These are phyloP conservation scores for Tricharina praecox DNA, from an alignment of 495 filamentous ascomycete genomes.

Conservation along the genomic window DNA sequence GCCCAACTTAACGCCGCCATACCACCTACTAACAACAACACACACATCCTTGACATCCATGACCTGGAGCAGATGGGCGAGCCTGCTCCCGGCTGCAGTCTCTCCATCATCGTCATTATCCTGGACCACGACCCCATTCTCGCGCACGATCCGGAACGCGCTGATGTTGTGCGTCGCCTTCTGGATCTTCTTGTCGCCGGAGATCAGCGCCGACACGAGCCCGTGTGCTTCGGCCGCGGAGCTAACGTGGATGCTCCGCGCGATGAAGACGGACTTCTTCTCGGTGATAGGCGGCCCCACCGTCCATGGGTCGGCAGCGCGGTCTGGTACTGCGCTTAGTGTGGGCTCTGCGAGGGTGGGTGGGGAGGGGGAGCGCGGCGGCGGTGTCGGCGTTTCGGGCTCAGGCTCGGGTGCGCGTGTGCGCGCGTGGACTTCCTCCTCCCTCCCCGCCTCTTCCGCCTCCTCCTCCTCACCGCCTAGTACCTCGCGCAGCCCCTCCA, in stretches of 20 bases:
- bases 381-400: conserved; percentile 5
- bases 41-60: conserved; percentile 89
- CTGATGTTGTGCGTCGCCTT: conserved; percentile 83
- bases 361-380: neutral
- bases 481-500: conserved; percentile 42
- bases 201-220: conserved; percentile 50
- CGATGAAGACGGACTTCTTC: conserved; percentile 79
- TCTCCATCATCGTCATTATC: conserved; percentile 96
- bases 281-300: conserved; percentile 55
- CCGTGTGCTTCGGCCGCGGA: conserved; percentile 49
- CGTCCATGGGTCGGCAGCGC: conserved; percentile 38
- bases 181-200: conserved; percentile 63
- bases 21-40: conserved; percentile 93
- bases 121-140: conserved; percentile 43
- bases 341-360: neutral
- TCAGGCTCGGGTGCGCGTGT: neutral
- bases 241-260: conserved; percentile 48
- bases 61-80: conserved; percentile 78
- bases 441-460: conserved; percentile 10
- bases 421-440: conserved; percentile 7
- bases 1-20: conserved; percentile 74
- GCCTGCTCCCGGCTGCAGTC: conserved; percentile 71
- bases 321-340: neutral
- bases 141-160: conserved; percentile 38
- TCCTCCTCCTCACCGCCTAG: conserved; percentile 10